These are phyloP conservation scores for Xerocomellus chrysenteron DNA, from an alignment of 768 basidiomycete species.

Conservation along the genomic window DNA sequence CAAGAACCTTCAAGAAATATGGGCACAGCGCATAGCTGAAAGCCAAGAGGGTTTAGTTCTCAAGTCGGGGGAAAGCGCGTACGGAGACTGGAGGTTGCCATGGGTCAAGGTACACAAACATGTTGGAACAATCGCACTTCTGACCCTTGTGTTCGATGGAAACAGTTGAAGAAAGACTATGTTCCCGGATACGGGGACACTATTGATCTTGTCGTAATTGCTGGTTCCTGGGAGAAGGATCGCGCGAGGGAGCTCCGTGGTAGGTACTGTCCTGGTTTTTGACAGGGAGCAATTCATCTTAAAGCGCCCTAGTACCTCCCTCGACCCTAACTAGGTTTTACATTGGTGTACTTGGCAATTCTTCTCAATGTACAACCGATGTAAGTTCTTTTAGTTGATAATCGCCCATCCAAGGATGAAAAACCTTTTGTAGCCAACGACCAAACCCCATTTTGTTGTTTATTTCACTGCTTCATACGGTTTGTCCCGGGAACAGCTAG, in stretches of 20 bases:
- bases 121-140: conserved; percentile 11
- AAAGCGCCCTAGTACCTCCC: conserved; percentile 54
- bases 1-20: conserved; percentile 41
- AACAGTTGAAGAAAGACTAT: conserved; percentile 78
- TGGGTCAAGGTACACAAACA: conserved; percentile 70
- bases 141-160: background rate
- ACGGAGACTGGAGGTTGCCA: conserved; percentile 60
- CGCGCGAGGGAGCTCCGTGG: conserved; percentile 77
- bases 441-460: conserved; percentile 62
- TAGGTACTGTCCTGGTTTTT: conserved; percentile 26
- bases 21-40: conserved; percentile 51
- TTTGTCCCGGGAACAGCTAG: conserved; percentile 60
- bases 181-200: conserved; percentile 82
- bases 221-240: conserved; percentile 76
- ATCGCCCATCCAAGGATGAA: background rate
- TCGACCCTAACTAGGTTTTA: conserved; percentile 78
- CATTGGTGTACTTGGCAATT: conserved; percentile 64
- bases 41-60: conserved; percentile 73
- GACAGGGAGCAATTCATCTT: background rate
- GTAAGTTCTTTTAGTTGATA: conserved; percentile 31
- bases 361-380: conserved; percentile 36
- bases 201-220: conserved; percentile 75
- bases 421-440: conserved; percentile 33
- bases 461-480: conserved; percentile 82
- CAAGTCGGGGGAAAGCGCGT: conserved; percentile 67